Percentiles rank a stretch among this genome's conserved stretches.
Evolutionary conservation across 192 early-diverging fungal genomes (phyloP).

Genomic region (Linnemannia exigua): DNA sequence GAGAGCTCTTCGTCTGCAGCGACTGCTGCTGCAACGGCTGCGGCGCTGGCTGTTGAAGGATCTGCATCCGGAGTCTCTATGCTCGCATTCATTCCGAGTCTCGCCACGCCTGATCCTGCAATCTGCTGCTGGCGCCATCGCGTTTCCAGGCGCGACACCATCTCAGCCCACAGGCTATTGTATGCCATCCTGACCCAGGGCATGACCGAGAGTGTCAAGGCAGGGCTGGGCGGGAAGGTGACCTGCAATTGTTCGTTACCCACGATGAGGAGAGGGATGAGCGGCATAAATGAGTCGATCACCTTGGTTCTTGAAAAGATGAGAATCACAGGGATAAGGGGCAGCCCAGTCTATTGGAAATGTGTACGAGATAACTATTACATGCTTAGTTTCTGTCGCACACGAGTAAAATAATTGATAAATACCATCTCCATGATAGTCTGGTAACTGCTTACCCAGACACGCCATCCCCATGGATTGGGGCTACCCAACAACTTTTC

Average conservation of each 20-base stretch:
- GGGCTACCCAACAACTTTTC: constrained; percentile 67
- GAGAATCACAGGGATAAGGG: constrained; percentile 73
- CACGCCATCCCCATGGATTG: constrained; percentile 72
- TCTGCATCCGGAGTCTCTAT: constrained; percentile 42
- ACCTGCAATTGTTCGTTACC: constrained; percentile 68
- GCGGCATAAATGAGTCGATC: constrained; percentile 71
- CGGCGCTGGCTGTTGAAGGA: constrained; percentile 20
- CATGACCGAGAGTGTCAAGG: constrained; percentile 71
- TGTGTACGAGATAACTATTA: neutral
- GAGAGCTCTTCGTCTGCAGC: constrained; percentile 65
- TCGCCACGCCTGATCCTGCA: constrained; percentile 40
- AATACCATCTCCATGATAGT: neutral
- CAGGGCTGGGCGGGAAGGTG: constrained; percentile 72
- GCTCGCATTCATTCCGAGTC: constrained; percentile 49
- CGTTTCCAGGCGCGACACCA: constrained; percentile 67
- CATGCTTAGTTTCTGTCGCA: neutral
- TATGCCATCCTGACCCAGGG: constrained; percentile 75
- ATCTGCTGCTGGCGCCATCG: constrained; percentile 67
- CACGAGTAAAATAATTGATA: too few relatives aligned
- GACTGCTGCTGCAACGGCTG: constrained; percentile 24
- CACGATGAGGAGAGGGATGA: constrained; percentile 71
- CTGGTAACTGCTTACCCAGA: constrained; percentile 66
- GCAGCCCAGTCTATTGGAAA: constrained; percentile 47
- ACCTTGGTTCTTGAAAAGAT: constrained; percentile 71
- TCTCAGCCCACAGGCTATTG: constrained; percentile 66